Evolutionary conservation across 306 rosid genomes (phyloP), one percentile per base, ranked within the genome.

Genomic region (Pterocarpus macrocarpus): DNA sequence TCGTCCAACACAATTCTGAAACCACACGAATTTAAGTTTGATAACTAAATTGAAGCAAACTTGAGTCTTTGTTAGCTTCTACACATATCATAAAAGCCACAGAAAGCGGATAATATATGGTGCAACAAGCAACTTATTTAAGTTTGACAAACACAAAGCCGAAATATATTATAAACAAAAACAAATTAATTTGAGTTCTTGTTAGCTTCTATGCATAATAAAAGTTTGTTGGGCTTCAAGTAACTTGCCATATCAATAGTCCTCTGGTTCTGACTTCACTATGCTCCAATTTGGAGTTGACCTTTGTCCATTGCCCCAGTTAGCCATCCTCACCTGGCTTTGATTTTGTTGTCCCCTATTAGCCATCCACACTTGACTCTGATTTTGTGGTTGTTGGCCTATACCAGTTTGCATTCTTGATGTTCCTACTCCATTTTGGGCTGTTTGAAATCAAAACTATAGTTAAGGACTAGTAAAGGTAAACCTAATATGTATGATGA

Each of bases 261-360:
- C 57, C 3, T 5, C 2, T 36, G 36, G 49, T 38, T 41, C 17
- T 4, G 5, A 41, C 43, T 39, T 58, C 13, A 59, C 36, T 12
- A 74, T 8, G 35, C 35, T 49, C 47, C 49, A 33, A 76, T 76
- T n/a, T 6, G 47, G n/a, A n/a, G 45, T 61, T 75, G 64, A 38
- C 11, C 13, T 8, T 30, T 73, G 55, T 61, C 64, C 77, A 36
- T 35, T 73, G 4, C 3, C 44, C 39, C 22, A 9, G 5, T 22
- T 11, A 17, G 16, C 15, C 15, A 52, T 39, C 56, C 41, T 22
- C 38, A 14, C 8, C 7, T 36, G 64, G 12, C 73, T 30, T 7
- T 64, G 30, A 11, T 16, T 50, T 35, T 3, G 12, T 47, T 9
- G 4, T 47, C 2, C 44, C 52, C 28, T 10, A 16, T 22, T 11